Percentiles rank a stretch among this genome's conserved stretches.
These are phyloP conservation scores for Solioccasus polychromus DNA, from an alignment of 768 basidiomycete species.

Conservation along the genomic window DNA sequence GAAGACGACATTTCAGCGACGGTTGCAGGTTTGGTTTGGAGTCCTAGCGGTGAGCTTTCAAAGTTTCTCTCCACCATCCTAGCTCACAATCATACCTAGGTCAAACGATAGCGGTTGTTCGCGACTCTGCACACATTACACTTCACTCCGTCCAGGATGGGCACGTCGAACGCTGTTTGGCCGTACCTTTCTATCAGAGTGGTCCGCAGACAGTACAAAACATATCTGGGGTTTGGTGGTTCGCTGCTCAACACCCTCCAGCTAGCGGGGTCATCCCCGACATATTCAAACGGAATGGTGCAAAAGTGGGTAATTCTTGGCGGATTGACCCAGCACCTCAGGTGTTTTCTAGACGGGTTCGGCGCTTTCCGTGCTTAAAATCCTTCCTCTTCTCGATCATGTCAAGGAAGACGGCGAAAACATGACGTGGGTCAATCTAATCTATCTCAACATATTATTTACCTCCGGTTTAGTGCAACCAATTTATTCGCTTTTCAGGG, in stretches of 20 bases:
- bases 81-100: constrained; percentile 36
- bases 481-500: constrained; percentile 83
- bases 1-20: constrained; percentile 43
- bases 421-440: constrained; percentile 49
- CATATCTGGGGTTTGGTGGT: constrained; percentile 73
- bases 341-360: constrained; percentile 62
- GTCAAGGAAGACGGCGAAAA: constrained; percentile 66
- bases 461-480: constrained; percentile 51
- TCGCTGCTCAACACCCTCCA: constrained; percentile 45
- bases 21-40: constrained; percentile 69
- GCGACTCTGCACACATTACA: constrained; percentile 64
- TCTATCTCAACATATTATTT: constrained; percentile 7
- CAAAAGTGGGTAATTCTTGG: constrained; percentile 48
- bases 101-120: constrained; percentile 68
- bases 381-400: constrained; percentile 68
- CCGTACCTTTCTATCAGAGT: constrained; percentile 27
- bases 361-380: constrained; percentile 65
- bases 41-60: constrained; percentile 64
- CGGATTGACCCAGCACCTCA: background rate
- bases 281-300: constrained; percentile 65
- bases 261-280: constrained; percentile 57
- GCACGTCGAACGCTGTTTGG: constrained; percentile 46
- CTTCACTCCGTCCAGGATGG: constrained; percentile 83
- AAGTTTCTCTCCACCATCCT: background rate
- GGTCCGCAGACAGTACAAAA: constrained; percentile 15